Percentiles rank a stretch among this genome's conserved stretches.
These are phyloP conservation scores for Coemansia sp. DNA, from an alignment of 192 early-diverging fungal genomes.

Conservation along the genomic window DNA sequence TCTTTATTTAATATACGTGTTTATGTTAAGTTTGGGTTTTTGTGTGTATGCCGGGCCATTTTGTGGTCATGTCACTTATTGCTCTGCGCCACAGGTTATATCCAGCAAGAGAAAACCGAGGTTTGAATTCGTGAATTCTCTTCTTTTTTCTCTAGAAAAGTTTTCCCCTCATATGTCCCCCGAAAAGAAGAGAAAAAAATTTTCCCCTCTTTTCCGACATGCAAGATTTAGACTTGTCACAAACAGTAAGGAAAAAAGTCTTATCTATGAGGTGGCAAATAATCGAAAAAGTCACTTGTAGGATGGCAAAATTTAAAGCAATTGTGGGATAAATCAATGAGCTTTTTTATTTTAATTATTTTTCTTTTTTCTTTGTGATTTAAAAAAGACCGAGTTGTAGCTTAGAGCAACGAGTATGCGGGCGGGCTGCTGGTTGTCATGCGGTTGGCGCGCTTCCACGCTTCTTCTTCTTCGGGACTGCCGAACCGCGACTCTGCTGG, in stretches of 20 bases:
- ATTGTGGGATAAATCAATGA: neutral
- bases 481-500: neutral
- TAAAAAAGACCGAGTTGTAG: neutral
- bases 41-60: slow-evolving; percentile 28
- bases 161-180: slow-evolving; percentile 7
- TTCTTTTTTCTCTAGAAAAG: neutral
- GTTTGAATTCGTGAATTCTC: neutral
- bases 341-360: too few relatives aligned
- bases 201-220: neutral
- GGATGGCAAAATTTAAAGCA: too few relatives aligned
- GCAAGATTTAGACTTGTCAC: slow-evolving; percentile 9
- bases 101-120: neutral
- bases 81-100: slow-evolving; percentile 30
- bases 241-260: neutral
- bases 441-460: neutral
- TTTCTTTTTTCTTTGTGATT: too few relatives aligned
- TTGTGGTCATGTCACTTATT: slow-evolving; percentile 16
- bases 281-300: neutral
- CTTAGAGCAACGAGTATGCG: neutral
- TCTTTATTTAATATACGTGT: too few relatives aligned
- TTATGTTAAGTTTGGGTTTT: neutral
- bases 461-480: neutral
- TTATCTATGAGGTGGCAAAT: neutral
- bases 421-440: neutral
- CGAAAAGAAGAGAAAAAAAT: neutral